Evolutionary conservation across 1,284 basidiomycete species (phyloP).

Genomic region (Megacollybia platyphylla): DNA sequence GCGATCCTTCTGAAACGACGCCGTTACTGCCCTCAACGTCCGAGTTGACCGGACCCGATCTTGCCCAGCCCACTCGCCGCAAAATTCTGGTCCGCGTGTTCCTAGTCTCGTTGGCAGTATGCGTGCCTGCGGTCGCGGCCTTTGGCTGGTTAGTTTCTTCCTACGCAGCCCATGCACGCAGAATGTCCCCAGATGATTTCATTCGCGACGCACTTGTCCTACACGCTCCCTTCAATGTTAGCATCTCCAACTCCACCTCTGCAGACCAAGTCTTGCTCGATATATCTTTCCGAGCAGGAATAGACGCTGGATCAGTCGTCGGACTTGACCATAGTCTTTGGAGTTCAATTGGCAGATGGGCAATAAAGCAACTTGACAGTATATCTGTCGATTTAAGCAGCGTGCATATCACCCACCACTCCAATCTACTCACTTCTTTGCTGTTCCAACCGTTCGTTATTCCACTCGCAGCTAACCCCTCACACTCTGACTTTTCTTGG

Average conservation of each 20-base stretch:
- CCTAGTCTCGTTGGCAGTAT: constrained; percentile 23
- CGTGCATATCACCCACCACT: constrained; percentile 31
- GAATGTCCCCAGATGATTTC: constrained; percentile 43
- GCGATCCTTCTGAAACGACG: constrained; percentile 1
- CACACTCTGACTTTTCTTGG: constrained; percentile 40
- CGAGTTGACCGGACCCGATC: constrained; percentile 9
- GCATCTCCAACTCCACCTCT: constrained; percentile 47
- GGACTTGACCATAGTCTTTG: constrained; percentile 39
- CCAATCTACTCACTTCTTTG: constrained; percentile 32
- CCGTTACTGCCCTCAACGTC: constrained; percentile 14
- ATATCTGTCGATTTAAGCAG: constrained; percentile 43
- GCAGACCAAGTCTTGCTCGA: constrained; percentile 47
- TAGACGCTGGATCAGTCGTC: constrained; percentile 51
- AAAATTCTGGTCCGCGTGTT: constrained; percentile 39
- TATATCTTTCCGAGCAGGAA: constrained; percentile 41
- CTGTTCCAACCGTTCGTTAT: constrained; percentile 34
- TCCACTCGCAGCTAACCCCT: constrained; percentile 42
- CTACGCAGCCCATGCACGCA: constrained; percentile 43
- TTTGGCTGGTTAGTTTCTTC: constrained; percentile 42
- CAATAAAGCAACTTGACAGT: constrained; percentile 37
- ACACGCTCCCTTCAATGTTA: constrained; percentile 44
- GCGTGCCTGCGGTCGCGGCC: constrained; percentile 25
- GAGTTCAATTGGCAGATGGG: constrained; percentile 57
- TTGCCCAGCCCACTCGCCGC: constrained; percentile 14
- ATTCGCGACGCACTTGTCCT: constrained; percentile 42